Evolutionary conservation across 306 rosid genomes (phyloP).

Genomic region (Lablab purpureus): DNA sequence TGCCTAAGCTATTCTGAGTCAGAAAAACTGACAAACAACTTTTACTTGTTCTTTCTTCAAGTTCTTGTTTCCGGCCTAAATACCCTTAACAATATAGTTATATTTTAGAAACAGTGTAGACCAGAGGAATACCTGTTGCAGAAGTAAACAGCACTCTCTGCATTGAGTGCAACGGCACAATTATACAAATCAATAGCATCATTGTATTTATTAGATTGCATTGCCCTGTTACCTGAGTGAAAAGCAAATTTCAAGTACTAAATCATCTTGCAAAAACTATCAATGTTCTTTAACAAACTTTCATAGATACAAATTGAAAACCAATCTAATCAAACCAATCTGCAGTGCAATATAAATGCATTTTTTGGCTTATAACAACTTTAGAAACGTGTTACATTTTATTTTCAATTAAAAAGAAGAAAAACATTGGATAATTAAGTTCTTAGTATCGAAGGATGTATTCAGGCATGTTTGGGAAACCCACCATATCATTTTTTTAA

Average conservation of each 20-base stretch:
- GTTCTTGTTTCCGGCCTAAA: no score
- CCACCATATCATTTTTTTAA: no score
- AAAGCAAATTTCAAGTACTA: conserved; percentile 42
- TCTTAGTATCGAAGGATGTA: not conserved
- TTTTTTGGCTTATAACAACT: conserved; percentile 3
- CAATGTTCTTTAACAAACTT: conserved; percentile 31
- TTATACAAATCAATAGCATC: conserved; percentile 85
- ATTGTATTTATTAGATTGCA: conserved; percentile 68
- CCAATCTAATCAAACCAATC: conserved; percentile 22
- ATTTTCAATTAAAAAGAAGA: not conserved
- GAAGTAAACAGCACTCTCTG: conserved; percentile 80
- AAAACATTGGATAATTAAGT: conserved; percentile 15
- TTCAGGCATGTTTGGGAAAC: not conserved
- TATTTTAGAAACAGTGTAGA: conserved; percentile 29
- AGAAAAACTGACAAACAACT: not conserved
- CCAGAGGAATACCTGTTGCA: conserved; percentile 81
- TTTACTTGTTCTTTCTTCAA: no score
- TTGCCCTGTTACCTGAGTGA: conserved; percentile 80
- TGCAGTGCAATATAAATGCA: conserved; percentile 4
- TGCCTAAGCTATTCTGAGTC: conserved; percentile 24
- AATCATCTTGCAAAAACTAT: conserved; percentile 34
- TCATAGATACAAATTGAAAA: conserved; percentile 20
- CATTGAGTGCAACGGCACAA: conserved; percentile 78
- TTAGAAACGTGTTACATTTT: conserved; percentile 6
- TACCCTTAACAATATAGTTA: not conserved